Evolutionary conservation across 78 protist species (phyloP).

Genomic region (Dictyostelium capitatum): DNA sequence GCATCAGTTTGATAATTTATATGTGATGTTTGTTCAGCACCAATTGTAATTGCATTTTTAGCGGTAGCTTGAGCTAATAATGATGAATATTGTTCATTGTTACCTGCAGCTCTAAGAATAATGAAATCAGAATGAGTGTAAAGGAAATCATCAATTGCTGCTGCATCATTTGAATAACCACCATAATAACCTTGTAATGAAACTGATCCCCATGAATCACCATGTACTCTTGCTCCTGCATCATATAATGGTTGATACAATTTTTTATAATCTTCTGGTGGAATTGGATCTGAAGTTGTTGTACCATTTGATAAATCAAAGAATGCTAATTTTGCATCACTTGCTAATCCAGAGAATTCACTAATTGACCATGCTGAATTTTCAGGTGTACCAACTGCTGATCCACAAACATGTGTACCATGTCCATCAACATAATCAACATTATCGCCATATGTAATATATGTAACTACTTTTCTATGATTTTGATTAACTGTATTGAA

Average conservation of each 20-base stretch:
- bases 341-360: slow-evolving; percentile 50
- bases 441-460: neutral
- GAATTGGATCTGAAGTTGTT: neutral
- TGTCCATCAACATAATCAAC: slow-evolving; percentile 46
- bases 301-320: neutral
- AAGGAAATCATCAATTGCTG: slow-evolving; percentile 38
- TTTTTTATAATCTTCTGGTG: slow-evolving; percentile 4
- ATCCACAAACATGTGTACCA: slow-evolving; percentile 73
- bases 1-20: slow-evolving; percentile 9
- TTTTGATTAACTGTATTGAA: slow-evolving; percentile 19
- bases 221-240: slow-evolving; percentile 75
- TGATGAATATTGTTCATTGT: slow-evolving; percentile 11
- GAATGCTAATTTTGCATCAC: slow-evolving; percentile 56
- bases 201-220: slow-evolving; percentile 69
- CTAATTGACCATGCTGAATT: neutral
- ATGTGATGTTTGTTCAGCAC: slow-evolving; percentile 24
- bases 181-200: neutral
- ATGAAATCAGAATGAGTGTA: slow-evolving; percentile 33
- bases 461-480: slow-evolving; percentile 60
- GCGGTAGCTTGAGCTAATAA: slow-evolving; percentile 54
- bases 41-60: slow-evolving; percentile 39
- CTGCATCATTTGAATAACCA: neutral
- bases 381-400: slow-evolving; percentile 46
- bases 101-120: slow-evolving; percentile 76
- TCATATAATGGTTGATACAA: slow-evolving; percentile 43